A percentile compares a stretch with the other conserved stretches of the same genome.
Evolutionary conservation across 2,329 filamentous ascomycete species (phyloP).

Genomic region (Colletotrichum plurivorum): DNA sequence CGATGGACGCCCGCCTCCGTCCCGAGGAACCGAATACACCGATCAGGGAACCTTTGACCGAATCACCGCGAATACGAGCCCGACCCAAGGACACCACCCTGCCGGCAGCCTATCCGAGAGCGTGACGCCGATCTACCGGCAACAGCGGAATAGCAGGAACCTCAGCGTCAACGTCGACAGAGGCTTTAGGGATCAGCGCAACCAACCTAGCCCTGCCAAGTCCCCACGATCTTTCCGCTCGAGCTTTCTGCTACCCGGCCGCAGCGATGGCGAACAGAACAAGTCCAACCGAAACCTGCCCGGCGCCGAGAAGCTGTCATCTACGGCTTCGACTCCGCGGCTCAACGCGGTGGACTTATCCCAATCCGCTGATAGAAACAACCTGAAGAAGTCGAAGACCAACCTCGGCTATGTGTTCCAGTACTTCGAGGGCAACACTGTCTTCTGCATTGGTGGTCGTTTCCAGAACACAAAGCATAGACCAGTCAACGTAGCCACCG

Average conservation of each 20-base stretch:
- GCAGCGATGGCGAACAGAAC: conserved; percentile 64
- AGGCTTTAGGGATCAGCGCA: conserved; percentile 67
- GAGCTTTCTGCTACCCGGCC: conserved; percentile 76
- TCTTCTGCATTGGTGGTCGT: conserved; percentile 89
- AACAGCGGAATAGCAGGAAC: conserved; percentile 55
- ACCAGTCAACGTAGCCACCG: conserved; percentile 92
- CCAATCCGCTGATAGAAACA: conserved; percentile 28
- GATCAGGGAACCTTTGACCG: conserved; percentile 80
- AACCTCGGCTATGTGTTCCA: conserved; percentile 69
- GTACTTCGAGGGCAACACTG: conserved; percentile 93
- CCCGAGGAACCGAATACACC: conserved; percentile 85
- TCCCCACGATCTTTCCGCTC: conserved; percentile 84
- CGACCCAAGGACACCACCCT: conserved; percentile 71
- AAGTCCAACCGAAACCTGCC: conserved; percentile 70
- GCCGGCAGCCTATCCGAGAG: conserved; percentile 81
- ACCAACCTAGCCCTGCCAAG: conserved; percentile 72
- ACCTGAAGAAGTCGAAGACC: conserved; percentile 49
- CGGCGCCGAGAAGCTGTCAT: conserved; percentile 87
- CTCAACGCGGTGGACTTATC: conserved; percentile 64
- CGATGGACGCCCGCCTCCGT: conserved; percentile 74
- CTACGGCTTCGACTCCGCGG: conserved; percentile 81
- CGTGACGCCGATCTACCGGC: conserved; percentile 78
- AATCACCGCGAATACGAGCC: conserved; percentile 81
- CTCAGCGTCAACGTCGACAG: conserved; percentile 73
- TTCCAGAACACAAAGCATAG: conserved; percentile 89